A percentile compares a stretch with the other conserved stretches of the same genome.
Evolutionary conservation across 2,329 filamentous ascomycete species (phyloP).

Genomic region (Aspergillus fumigatus): DNA sequence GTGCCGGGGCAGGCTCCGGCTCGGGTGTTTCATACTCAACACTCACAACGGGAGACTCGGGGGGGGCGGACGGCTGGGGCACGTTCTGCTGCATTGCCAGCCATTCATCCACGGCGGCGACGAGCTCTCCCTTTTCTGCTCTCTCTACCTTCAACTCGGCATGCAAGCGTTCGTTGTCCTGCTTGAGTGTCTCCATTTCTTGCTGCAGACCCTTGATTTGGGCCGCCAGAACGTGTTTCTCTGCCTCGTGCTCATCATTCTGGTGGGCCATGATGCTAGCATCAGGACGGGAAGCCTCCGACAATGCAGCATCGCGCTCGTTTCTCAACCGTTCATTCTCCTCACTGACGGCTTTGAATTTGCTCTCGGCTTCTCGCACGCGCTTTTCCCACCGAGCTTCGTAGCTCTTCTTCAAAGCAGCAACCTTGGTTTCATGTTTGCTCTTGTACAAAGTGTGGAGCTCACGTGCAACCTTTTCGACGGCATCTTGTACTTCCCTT

Average conservation of each 20-base stretch:
- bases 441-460: constrained; percentile 90
- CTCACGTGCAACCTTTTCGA: constrained; percentile 90
- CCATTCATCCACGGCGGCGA: constrained; percentile 46
- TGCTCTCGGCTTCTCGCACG: constrained; percentile 69
- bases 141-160: constrained; percentile 54
- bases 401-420: constrained; percentile 76
- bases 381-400: constrained; percentile 87
- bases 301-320: constrained; percentile 62
- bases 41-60: neutral
- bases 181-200: constrained; percentile 64
- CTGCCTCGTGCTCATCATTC: constrained; percentile 61
- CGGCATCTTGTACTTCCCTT: constrained; percentile 73
- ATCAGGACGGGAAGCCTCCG: constrained; percentile 49
- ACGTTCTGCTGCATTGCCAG: constrained; percentile 36
- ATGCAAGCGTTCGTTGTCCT: constrained; percentile 62
- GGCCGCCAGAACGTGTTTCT: constrained; percentile 65
- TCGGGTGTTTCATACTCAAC: constrained; percentile 8
- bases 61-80: constrained; percentile 1
- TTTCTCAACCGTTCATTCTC: constrained; percentile 71
- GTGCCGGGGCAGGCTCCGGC: constrained; percentile 4
- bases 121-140: constrained; percentile 44
- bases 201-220: constrained; percentile 70
- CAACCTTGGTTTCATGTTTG: constrained; percentile 95
- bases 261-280: constrained; percentile 40
- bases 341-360: constrained; percentile 62